Evolutionary conservation across 768 basidiomycete species (phyloP).

Genomic region (Phanerochaete carnosa): DNA sequence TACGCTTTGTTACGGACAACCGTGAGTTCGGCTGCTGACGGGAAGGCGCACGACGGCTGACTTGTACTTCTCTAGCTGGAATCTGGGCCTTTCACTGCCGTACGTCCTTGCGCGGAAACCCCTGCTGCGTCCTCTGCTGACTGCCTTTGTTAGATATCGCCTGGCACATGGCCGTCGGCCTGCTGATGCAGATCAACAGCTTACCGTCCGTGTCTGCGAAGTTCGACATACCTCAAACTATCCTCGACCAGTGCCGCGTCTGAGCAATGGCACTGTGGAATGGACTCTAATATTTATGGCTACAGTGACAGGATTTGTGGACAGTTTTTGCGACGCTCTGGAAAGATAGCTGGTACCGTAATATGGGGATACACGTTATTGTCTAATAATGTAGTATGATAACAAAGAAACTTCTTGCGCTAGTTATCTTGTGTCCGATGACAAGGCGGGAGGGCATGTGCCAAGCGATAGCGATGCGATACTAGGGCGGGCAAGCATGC

Average conservation of each 20-base stretch:
- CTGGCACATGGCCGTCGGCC: slow-evolving; percentile 29
- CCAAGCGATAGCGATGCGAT: no score
- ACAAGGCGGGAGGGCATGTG: no score
- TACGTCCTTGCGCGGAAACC: slow-evolving; percentile 4
- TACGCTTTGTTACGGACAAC: slow-evolving; percentile 40
- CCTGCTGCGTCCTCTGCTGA: not conserved
- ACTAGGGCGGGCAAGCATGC: no score
- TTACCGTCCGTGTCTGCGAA: slow-evolving; percentile 32
- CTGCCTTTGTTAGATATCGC: not conserved
- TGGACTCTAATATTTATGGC: no score
- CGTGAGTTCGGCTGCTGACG: slow-evolving; percentile 27
- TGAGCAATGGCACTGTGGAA: no score
- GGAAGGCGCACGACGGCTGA: not conserved
- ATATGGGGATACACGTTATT: no score
- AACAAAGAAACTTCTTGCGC: no score
- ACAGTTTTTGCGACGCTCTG: no score
- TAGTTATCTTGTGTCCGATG: no score
- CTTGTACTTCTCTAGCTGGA: slow-evolving; percentile 21
- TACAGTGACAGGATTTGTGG: no score
- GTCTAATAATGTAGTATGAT: no score
- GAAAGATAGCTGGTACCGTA: no score
- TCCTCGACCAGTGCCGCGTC: slow-evolving; percentile 34
- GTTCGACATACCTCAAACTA: slow-evolving; percentile 31
- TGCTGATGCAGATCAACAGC: slow-evolving; percentile 39
- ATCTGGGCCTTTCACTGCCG: slow-evolving; percentile 47